Evolutionary conservation across 495 filamentous ascomycete genomes (phyloP).

Genomic region (Hyaloscypha bicolor): DNA sequence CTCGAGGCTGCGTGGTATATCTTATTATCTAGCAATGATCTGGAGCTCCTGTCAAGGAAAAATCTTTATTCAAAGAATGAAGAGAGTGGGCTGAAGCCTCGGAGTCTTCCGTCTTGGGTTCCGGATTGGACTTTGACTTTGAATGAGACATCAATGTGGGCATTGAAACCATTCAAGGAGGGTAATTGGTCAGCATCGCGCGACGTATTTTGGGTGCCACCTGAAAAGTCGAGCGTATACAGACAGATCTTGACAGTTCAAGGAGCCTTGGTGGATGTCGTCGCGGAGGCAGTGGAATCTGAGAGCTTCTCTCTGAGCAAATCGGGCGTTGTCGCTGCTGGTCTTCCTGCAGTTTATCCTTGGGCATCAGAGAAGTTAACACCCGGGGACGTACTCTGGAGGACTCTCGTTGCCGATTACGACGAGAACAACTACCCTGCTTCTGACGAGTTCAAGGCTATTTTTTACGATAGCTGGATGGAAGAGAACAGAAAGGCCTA

Average conservation of each 20-base stretch:
- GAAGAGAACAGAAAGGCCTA: constrained; percentile 12
- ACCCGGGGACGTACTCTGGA: constrained; percentile 9
- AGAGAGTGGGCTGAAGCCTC: background rate
- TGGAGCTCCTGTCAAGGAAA: background rate
- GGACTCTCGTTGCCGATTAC: constrained; percentile 11
- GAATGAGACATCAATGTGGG: background rate
- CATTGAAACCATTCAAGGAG: background rate
- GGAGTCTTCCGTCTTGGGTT: constrained; percentile 1
- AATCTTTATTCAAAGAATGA: constrained; percentile 2
- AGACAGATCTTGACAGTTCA: constrained; percentile 1
- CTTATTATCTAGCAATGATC: background rate
- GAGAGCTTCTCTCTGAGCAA: constrained; percentile 4
- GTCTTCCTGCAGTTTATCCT: constrained; percentile 12
- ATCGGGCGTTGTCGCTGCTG: background rate
- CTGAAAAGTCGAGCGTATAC: constrained; percentile 2
- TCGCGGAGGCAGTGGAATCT: constrained; percentile 7
- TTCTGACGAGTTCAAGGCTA: constrained; percentile 9
- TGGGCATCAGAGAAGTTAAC: constrained; percentile 6
- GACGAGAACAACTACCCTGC: constrained; percentile 9
- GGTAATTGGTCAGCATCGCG: background rate
- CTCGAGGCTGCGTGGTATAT: background rate
- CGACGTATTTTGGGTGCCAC: background rate
- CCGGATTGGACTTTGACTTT: constrained; percentile 6
- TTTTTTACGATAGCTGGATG: constrained; percentile 9
- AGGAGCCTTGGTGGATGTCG: constrained; percentile 7